Evolutionary conservation across 2,329 filamentous ascomycete genomes (phyloP), one percentile per base, ranked within the genome.

Genomic region (Penicillium verrucosum): DNA sequence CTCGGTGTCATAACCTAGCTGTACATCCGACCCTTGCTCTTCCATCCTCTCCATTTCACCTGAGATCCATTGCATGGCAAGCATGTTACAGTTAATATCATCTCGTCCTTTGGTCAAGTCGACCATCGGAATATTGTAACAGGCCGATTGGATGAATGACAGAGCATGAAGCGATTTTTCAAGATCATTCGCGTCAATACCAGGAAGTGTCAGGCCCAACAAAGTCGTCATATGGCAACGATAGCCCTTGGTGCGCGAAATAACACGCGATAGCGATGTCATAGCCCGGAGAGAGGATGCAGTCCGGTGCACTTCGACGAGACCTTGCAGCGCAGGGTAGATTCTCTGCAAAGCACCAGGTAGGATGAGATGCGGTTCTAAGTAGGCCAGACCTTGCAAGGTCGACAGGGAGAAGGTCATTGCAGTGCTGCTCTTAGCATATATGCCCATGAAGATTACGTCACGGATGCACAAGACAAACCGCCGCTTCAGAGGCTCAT

Each of bases 381-480:
- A 80, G 67, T 89, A 97, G 2, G 94, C 89, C 52, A 99, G 78
- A 53, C 90, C 89, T 72, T 97, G 93, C 48, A 99, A 80, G 1
- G 93, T 90, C 48, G 89, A 92, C 62, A 97, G 85, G 62, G 93
- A 96, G 78, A 92, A 96, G 73, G 89, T 92, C 70, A 96, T 92
- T 3, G 94, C 88, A 48, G 92, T 92, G 56, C 86, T 88, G 73
- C 92, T 96, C 81, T 99, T 99, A 52, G 92, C 90, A 73, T 97
- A 99, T 48, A 99, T 88, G 29, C 94, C 94, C 92, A 99, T 97
- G 73, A 97, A 99, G 5, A 92, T 91, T 46, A 97, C 93, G 63
- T 99, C 94, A 62, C 88, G 88, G 61, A 99, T 78, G 60, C 91
- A 90, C 37, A 92, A 78, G 30, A 99, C 94, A 70, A 99, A 97